phyloP scores from a whole-genome alignment of 139 green algal species.

The Astrephomene gubernaculifera region DNA sequence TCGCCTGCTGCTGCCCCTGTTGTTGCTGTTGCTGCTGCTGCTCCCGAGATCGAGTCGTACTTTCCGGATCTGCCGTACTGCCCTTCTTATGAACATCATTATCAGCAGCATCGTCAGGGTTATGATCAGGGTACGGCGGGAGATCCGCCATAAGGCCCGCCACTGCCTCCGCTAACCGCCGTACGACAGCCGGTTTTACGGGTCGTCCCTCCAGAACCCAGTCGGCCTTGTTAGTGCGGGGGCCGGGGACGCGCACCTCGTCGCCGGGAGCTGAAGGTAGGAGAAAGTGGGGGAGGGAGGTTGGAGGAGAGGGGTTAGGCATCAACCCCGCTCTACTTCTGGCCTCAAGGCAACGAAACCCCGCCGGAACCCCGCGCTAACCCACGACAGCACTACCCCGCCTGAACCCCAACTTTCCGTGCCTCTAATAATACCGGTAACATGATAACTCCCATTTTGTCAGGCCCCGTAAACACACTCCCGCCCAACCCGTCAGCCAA shows the following conservation, averaged over 20 bases:
- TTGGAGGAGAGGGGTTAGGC: no score
- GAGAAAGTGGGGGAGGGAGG: neutral
- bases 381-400: neutral
- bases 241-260: neutral
- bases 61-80: neutral
- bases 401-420: neutral
- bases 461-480: neutral
- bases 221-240: constrained; percentile 16
- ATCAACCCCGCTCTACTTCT: neutral
- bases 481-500: neutral
- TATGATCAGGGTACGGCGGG: constrained; percentile 48
- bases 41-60: no score
- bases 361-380: no score
- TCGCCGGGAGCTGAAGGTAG: neutral
- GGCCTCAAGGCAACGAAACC: neutral
- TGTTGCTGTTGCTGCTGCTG: no score
- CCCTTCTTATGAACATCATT: neutral
- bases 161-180: constrained; percentile 22
- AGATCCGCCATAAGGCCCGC: constrained; percentile 33
- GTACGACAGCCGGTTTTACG: neutral
- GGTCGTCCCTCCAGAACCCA: constrained; percentile 52
- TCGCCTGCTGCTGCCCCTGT: no score
- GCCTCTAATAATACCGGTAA: neutral
- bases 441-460: neutral
- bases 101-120: neutral